Conservation (phyloP, 2,329 filamentous ascomycete species). For the Cercospora citrullina region DNA sequence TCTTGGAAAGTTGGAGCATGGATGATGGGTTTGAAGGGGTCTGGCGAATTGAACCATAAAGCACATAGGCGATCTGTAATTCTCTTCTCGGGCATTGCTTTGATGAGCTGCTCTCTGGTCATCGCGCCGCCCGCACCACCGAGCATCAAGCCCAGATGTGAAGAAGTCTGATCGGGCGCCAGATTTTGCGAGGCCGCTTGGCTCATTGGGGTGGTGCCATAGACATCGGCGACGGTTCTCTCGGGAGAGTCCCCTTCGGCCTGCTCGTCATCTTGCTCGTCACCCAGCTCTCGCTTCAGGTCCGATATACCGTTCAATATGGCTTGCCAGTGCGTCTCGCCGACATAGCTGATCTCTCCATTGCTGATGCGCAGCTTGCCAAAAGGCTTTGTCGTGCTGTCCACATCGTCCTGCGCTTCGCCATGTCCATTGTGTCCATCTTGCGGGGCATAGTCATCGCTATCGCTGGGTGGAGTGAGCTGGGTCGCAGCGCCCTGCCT, state of each 20-base stretch:
- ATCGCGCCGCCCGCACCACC: conserved; percentile 17
- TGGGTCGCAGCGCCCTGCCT: conserved; percentile 20
- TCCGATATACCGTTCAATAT: conserved; percentile 64
- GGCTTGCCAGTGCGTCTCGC: conserved; percentile 80
- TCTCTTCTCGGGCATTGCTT: conserved; percentile 37
- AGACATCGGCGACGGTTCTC: conserved; percentile 15
- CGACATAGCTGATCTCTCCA: conserved; percentile 75
- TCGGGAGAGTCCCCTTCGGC: conserved; percentile 21
- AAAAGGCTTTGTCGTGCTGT: conserved; percentile 64
- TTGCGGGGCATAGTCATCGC: conserved; percentile 21
- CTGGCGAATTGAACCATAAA: conserved; percentile 40
- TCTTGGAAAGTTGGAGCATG: conserved; percentile 53
- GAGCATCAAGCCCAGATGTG: conserved; percentile 34
- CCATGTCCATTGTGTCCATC: conserved; percentile 1
- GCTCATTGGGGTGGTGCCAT: conserved; percentile 18
- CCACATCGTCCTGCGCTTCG: conserved; percentile 44
- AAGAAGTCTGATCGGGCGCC: conserved; percentile 13
- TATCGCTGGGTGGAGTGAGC: conserved; percentile 37
- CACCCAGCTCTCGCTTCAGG: conserved; percentile 37
- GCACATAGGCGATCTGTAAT: conserved; percentile 34
- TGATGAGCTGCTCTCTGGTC: conserved; percentile 37
- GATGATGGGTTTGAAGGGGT: conserved; percentile 56
- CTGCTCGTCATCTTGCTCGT: conserved; percentile 29
- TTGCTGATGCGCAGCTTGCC: conserved; percentile 80
- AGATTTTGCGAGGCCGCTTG: neutral